These are phyloP conservation scores for Cucurbita ficifolia DNA, from an alignment of 306 rosid genomes.

Conservation along the genomic window DNA sequence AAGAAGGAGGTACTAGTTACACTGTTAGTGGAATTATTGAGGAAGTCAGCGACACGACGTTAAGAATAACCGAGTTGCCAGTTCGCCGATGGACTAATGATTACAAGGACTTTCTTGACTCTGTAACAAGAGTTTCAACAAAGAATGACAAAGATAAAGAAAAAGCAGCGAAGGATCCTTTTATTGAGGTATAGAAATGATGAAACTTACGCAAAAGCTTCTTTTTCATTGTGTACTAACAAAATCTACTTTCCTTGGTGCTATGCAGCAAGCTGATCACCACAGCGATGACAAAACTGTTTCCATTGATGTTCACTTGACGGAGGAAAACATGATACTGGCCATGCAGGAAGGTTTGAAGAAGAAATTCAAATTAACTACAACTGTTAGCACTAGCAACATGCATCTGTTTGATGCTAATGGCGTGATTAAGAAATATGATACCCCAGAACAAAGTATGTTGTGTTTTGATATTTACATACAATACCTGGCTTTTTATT, in stretches of 20 bases:
- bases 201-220: neutral
- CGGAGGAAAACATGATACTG: slow-evolving; percentile 32
- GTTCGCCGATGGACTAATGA: slow-evolving; percentile 90
- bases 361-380: slow-evolving; percentile 64
- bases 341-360: slow-evolving; percentile 66
- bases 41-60: slow-evolving; percentile 44
- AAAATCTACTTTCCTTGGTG: neutral
- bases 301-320: slow-evolving; percentile 46
- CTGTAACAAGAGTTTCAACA: slow-evolving; percentile 42
- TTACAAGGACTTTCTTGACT: slow-evolving; percentile 72
- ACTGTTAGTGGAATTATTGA: slow-evolving; percentile 43
- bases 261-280: slow-evolving; percentile 60
- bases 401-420: slow-evolving; percentile 83
- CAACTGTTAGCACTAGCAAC: slow-evolving; percentile 51
- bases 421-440: slow-evolving; percentile 73
- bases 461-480: neutral
- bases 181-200: slow-evolving; percentile 42
- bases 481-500: neutral
- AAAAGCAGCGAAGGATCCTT: slow-evolving; percentile 47
- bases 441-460: slow-evolving; percentile 75
- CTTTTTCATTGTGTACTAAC: neutral
- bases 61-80: slow-evolving; percentile 66
- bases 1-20: slow-evolving; percentile 43
- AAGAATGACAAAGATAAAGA: slow-evolving; percentile 44
- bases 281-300: slow-evolving; percentile 71